Evolutionary conservation across 257 asterid species (phyloP), one percentile per base, ranked within the genome.

Genomic region (Datura wrightii): DNA sequence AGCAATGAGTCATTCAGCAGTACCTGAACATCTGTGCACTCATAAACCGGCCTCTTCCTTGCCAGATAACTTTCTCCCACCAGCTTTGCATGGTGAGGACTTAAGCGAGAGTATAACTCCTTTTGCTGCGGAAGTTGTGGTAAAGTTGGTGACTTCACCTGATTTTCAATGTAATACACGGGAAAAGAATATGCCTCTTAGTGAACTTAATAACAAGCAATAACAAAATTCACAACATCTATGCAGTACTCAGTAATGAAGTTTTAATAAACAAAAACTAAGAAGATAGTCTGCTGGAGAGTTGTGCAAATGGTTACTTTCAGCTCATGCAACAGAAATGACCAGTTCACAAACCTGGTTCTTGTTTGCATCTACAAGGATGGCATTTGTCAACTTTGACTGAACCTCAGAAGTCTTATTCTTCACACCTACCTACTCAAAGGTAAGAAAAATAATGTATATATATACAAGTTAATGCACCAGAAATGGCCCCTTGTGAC

Each of bases 1-100:
- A 83, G 24, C 31, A 67, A 84, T 79, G 46, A 72, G 10, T 8
- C 37, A 16, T 52, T 6, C 4, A 60, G 74, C 59, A 59, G 37
- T 79, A 94, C 99, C 98, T 97, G 99, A 67, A 85, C 91, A 19
- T 92, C 97, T 41, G 95, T 95, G 85, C 94, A 95, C 39, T 97
- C 99, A 87, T 94, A 88, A 85, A 94, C 91, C 2, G 99, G 99
- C 87, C 99, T 89, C 87, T 90, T 97, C 91, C 90, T 94, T 81
- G 96, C 99, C 91, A 95, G 88, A 82, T 86, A 97, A 90, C 99
- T 95, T 86, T 97, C 99, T 87, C 97, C 99, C 56, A 97, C 99
- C 86, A 97, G 90, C 87, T 93, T 94, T 62, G 91, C 96, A 85
- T 97, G 97, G 90, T 88, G 91, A 70, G 97, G 95, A 87, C 94